Evolutionary conservation across 805 yeast species (phyloP).

Genomic region (Nakazawaea holstii): DNA sequence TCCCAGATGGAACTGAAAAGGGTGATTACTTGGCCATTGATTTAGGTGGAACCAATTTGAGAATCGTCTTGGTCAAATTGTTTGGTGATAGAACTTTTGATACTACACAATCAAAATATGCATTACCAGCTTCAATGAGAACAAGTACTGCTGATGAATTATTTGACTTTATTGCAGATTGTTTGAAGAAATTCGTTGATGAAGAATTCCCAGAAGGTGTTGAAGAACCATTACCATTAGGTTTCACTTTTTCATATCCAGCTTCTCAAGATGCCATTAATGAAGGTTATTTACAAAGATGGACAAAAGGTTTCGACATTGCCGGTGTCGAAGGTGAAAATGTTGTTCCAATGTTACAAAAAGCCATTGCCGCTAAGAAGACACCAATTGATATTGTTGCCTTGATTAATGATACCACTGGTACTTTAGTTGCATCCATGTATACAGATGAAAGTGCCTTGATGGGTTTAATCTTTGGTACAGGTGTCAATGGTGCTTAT

Average conservation of each 20-base stretch:
- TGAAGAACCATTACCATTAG: conserved; percentile 60
- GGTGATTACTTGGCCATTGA: conserved; percentile 93
- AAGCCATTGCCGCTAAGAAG: conserved; percentile 54
- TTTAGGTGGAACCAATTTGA: conserved; percentile 94
- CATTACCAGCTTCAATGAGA: conserved; percentile 73
- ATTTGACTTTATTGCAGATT: conserved; percentile 82
- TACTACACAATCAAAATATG: conserved; percentile 79
- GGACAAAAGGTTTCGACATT: conserved; percentile 98
- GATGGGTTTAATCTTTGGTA: conserved; percentile 96
- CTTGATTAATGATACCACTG: conserved; percentile 93
- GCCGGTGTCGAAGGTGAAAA: conserved; percentile 90
- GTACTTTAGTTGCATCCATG: conserved; percentile 92
- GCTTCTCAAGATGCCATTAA: conserved; percentile 78
- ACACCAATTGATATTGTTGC: conserved; percentile 88
- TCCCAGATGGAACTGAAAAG: conserved; percentile 85
- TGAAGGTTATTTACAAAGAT: conserved; percentile 82
- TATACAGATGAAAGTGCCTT: conserved; percentile 84
- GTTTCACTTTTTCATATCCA: conserved; percentile 95
- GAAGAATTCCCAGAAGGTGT: conserved; percentile 65
- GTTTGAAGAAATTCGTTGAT: conserved; percentile 63
- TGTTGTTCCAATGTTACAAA: conserved; percentile 87
- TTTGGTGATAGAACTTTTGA: conserved; percentile 83
- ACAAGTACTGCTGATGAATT: conserved; percentile 72
- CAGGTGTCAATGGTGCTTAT: conserved; percentile 97
- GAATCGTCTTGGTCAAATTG: conserved; percentile 84